These are phyloP conservation scores for Zasmidium cellare DNA, from an alignment of 2,329 filamentous ascomycete genomes.

Conservation along the genomic window DNA sequence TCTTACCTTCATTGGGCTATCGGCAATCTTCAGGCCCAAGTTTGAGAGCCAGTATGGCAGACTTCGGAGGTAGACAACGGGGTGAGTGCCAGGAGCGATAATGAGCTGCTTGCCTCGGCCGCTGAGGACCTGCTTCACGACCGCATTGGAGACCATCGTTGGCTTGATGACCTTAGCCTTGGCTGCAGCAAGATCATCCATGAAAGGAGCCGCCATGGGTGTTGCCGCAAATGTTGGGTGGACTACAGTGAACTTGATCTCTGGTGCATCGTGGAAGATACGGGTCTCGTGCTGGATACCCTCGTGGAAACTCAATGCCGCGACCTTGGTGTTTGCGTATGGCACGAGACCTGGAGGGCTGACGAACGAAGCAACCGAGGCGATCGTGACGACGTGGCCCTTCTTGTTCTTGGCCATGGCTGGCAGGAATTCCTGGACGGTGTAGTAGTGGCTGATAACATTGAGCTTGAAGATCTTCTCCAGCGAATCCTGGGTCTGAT, in stretches of 20 bases:
- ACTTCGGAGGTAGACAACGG: constrained; percentile 5
- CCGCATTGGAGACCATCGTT: constrained; percentile 41
- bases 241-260: constrained; percentile 45
- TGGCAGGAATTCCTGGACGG: constrained; percentile 54
- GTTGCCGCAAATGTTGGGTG: constrained; percentile 46
- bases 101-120: constrained; percentile 44
- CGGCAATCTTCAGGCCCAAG: not conserved
- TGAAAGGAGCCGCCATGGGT: constrained; percentile 38
- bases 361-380: constrained; percentile 54
- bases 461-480: constrained; percentile 55
- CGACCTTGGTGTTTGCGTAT: constrained; percentile 55
- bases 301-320: constrained; percentile 56
- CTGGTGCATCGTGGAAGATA: constrained; percentile 42
- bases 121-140: constrained; percentile 46
- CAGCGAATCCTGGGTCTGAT: constrained; percentile 45
- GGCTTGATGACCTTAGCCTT: constrained; percentile 39
- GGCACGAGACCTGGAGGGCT: constrained; percentile 46
- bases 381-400: constrained; percentile 59
- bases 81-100: constrained; percentile 28
- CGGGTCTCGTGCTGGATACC: constrained; percentile 43
- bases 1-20: constrained; percentile 4
- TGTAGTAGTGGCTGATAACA: constrained; percentile 52
- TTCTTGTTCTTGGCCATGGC: constrained; percentile 53
- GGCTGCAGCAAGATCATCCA: constrained; percentile 33
- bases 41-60: constrained; percentile 9